phyloP scores from a whole-genome alignment of 768 basidiomycete species.

The Boletus pseudo-olivaceus region DNA sequence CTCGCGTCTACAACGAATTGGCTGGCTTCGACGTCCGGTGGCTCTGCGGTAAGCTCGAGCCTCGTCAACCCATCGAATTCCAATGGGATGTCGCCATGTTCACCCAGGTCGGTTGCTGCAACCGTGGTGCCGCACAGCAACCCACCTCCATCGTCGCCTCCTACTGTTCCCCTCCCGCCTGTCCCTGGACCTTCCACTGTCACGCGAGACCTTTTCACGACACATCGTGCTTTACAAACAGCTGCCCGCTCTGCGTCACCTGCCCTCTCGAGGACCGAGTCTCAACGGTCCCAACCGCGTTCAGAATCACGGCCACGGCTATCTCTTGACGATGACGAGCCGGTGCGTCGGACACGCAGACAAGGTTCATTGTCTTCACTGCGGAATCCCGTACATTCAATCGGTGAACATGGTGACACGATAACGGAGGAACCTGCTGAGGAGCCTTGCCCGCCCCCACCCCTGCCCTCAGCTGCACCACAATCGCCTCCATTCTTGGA shows the following conservation, averaged over 20 bases:
- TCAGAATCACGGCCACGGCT: constrained; percentile 14
- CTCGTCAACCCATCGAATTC: neutral
- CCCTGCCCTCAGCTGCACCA: neutral
- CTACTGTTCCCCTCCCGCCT: constrained; percentile 58
- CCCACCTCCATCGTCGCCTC: constrained; percentile 59
- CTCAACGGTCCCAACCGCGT: constrained; percentile 17
- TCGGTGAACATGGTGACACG: constrained; percentile 5
- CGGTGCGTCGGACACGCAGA: constrained; percentile 17
- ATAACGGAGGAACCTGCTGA: constrained; percentile 20
- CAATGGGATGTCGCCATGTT: constrained; percentile 8
- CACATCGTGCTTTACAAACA: constrained; percentile 34
- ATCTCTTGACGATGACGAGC: constrained; percentile 14
- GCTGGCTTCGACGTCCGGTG: constrained; percentile 5
- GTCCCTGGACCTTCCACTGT: constrained; percentile 61
- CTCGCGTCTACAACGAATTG: constrained; percentile 8
- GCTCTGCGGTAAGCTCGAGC: constrained; percentile 1
- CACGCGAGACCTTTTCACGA: constrained; percentile 44
- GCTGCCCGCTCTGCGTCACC: constrained; percentile 21
- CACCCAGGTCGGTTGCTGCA: constrained; percentile 13
- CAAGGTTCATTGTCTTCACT: constrained; percentile 30
- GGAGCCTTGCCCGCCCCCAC: neutral
- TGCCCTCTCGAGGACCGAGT: constrained; percentile 18
- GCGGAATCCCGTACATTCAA: constrained; percentile 19
- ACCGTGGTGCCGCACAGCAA: constrained; percentile 27
- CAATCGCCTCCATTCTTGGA: constrained; percentile 4